Conservation (phyloP, 1,284 basidiomycete species). For the Ceratobasidium sp. region DNA sequence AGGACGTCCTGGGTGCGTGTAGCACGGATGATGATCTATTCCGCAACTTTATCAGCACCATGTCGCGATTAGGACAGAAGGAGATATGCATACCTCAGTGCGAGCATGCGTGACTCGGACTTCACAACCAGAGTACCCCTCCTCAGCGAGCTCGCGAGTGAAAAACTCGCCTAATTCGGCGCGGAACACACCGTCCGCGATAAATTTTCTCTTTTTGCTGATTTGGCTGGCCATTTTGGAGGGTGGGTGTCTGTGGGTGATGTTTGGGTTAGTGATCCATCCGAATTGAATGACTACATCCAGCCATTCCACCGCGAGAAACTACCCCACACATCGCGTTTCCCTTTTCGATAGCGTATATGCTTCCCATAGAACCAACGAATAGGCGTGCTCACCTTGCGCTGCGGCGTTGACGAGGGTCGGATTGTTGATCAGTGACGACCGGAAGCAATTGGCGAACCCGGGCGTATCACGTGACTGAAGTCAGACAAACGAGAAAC, state of each 20-base stretch:
- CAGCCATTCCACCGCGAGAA: background rate
- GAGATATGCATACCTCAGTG: slow-evolving; percentile 76
- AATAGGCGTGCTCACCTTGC: slow-evolving; percentile 21
- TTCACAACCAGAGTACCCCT: slow-evolving; percentile 99
- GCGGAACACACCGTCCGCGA: slow-evolving; percentile 98
- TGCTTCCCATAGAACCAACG: background rate
- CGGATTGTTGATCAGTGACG: slow-evolving; percentile 28
- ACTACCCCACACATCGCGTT: background rate
- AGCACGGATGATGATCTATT: slow-evolving; percentile 97
- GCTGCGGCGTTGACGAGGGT: slow-evolving; percentile 21
- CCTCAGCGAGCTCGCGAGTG: slow-evolving; percentile 98
- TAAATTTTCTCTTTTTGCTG: slow-evolving; percentile 97
- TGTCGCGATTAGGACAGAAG: slow-evolving; percentile 28
- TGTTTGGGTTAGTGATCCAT: slow-evolving; percentile 21
- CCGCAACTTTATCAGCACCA: background rate
- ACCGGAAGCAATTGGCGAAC: slow-evolving; percentile 25
- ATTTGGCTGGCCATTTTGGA: slow-evolving; percentile 80
- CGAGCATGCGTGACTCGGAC: slow-evolving; percentile 99
- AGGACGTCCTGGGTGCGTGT: slow-evolving; percentile 99
- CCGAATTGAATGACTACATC: slow-evolving; percentile 2
- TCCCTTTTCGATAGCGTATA: background rate
- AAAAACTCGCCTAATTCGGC: slow-evolving; percentile 99
- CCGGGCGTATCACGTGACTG: background rate
- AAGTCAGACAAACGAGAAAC: too few species aligned
- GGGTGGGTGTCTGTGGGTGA: slow-evolving; percentile 26